Evolutionary conservation across 805 yeast species (phyloP), one percentile per base, ranked within the genome.

Genomic region (Sugiyamaella floridensis): DNA sequence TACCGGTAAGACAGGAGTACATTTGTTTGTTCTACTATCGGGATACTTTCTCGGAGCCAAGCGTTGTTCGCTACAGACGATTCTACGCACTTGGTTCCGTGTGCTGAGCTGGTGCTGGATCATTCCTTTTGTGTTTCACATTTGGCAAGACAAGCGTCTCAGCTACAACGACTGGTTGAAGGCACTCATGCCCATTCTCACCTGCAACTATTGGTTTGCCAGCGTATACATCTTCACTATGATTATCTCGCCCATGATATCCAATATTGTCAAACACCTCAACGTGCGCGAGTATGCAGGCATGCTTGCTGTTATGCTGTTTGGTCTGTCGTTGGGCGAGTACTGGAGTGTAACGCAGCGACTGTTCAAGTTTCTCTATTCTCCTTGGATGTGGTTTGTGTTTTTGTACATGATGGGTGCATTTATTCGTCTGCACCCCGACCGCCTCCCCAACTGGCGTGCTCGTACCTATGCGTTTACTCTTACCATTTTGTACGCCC

Each of bases 121-220:
- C 42, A 26, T 48, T 1, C 47, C 45, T 10, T 48, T 42, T 34
- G 29, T 10, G 3, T 41, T 42, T 40, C 37, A 40, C n/a, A 11
- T 48, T 28, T 19, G 15, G 15, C 4, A 16, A 8, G 45, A 42
- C 18, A 41, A 29, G 22, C 37, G 40, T 12, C 19, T 48, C 20
- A 29, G 11, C 22, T 12, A 18, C 10, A 6, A 48, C 4, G 51
- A 48, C 32, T 29, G 43, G 37, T 12, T 48, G 15, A 44, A 16
- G 32, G 41, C 22, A 9, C 18, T 43, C 6, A 29, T 49, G 14
- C 52, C 52, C 14, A 40, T 44, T 8, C 12, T 43, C n/a, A 26
- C 28, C n/a, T 20, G 29, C 15, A 22, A n/a, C n/a, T 49, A 43
- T 15, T 49, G 52, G 52, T 49, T 49, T 44, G 52, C 32, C 11